Evolutionary conservation across 2,329 filamentous ascomycete genomes (phyloP).

Genomic region (Exophiala calicioides): DNA sequence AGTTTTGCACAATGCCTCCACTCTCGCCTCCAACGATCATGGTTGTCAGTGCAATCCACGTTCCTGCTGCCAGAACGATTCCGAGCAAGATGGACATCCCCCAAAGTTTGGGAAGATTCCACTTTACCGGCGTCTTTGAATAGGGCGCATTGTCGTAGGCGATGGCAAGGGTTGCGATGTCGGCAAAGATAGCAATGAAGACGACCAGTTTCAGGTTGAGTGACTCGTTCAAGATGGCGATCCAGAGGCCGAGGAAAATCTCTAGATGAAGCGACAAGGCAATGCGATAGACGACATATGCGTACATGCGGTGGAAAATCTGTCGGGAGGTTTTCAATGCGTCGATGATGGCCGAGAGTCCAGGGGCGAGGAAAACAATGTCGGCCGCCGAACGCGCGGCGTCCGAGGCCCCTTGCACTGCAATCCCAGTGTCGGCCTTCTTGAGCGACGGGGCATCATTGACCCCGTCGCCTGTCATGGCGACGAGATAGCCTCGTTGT

Average conservation of each 20-base stretch:
- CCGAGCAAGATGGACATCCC: slow-evolving; percentile 86
- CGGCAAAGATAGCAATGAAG: slow-evolving; percentile 92
- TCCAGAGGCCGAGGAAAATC: slow-evolving; percentile 90
- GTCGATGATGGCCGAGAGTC: slow-evolving; percentile 89
- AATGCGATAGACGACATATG: slow-evolving; percentile 94
- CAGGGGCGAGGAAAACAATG: slow-evolving; percentile 89
- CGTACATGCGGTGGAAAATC: slow-evolving; percentile 97
- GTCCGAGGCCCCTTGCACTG: slow-evolving; percentile 87
- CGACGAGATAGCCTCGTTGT: slow-evolving; percentile 88
- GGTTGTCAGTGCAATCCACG: slow-evolving; percentile 86
- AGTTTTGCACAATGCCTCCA: slow-evolving; percentile 87
- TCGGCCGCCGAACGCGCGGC: slow-evolving; percentile 88
- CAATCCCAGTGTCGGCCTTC: slow-evolving; percentile 95
- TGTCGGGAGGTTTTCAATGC: slow-evolving; percentile 89
- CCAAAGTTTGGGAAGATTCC: slow-evolving; percentile 93
- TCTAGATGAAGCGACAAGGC: slow-evolving; percentile 87
- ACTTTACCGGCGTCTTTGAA: slow-evolving; percentile 84
- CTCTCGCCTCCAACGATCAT: slow-evolving; percentile 69
- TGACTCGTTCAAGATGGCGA: slow-evolving; percentile 79
- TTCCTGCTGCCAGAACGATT: slow-evolving; percentile 75
- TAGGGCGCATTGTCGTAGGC: slow-evolving; percentile 91
- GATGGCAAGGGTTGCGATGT: slow-evolving; percentile 88
- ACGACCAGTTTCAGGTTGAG: slow-evolving; percentile 86
- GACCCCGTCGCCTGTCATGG: slow-evolving; percentile 95
- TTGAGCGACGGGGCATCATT: slow-evolving; percentile 91